phyloP scores from a whole-genome alignment of 139 green algal genomes.

The Closterium sp. region DNA sequence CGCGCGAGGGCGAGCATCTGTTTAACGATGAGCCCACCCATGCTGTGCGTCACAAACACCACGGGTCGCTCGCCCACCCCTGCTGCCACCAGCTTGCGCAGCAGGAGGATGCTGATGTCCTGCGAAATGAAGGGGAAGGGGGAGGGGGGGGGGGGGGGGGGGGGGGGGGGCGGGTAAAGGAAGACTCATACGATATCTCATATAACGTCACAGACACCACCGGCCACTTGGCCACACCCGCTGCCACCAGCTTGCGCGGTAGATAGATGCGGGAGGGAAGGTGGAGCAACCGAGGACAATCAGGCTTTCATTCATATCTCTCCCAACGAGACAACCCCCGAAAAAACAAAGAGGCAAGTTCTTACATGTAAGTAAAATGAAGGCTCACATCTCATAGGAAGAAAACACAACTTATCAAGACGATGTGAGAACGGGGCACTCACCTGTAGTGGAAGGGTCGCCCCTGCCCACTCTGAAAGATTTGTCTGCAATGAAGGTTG shows the following conservation, averaged over 20 bases:
- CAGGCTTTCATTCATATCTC: not conserved
- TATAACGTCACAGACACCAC: too few species aligned
- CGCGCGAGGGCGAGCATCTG: conserved; percentile 50
- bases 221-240: conserved; percentile 55
- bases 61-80: conserved; percentile 57
- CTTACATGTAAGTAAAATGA: too few species aligned
- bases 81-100: conserved; percentile 51
- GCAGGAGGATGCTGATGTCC: conserved; percentile 27
- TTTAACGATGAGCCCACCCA: conserved; percentile 57
- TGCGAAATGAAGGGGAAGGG: too few species aligned
- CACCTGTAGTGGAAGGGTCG: conserved; percentile 38
- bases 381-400: too few species aligned
- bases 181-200: too few species aligned
- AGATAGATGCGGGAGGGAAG: conserved; percentile 1
- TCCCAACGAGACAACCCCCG: not conserved
- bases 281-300: not conserved
- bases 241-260: conserved; percentile 44
- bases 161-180: too few species aligned
- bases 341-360: not conserved
- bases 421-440: too few species aligned
- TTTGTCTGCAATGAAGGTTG: conserved; percentile 21
- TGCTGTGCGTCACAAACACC: conserved; percentile 60
- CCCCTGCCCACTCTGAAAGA: conserved; percentile 37
- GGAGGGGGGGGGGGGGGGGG: too few species aligned
- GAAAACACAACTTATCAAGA: too few species aligned